Percentiles rank a stretch among this genome's conserved stretches.
Evolutionary conservation across 352 stramenopile species (phyloP).

Genomic region (Aphanomyces stellatus): DNA sequence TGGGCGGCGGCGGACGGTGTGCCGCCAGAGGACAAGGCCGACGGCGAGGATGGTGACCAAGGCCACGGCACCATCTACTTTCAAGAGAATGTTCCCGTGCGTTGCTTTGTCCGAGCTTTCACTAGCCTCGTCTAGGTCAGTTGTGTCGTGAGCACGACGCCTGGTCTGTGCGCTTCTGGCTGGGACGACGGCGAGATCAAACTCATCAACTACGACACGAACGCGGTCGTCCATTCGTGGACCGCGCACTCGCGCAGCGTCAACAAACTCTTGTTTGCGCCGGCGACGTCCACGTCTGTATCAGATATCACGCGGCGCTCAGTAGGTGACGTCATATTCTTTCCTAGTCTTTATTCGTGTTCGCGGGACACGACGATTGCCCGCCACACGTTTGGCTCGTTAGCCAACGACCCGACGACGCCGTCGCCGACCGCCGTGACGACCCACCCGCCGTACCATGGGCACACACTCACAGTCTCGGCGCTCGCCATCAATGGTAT

Average conservation of each 20-base stretch:
- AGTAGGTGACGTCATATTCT: too few relatives aligned
- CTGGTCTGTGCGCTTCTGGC: conserved; percentile 33
- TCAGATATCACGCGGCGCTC: too few relatives aligned
- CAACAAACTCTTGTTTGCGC: conserved; percentile 46
- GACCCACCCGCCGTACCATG: background rate
- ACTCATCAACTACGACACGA: conserved; percentile 30
- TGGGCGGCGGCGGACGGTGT: background rate
- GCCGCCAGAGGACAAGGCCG: background rate
- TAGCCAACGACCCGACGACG: conserved; percentile 19
- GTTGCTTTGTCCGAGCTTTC: background rate
- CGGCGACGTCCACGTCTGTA: conserved; percentile 22
- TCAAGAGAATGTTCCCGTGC: background rate
- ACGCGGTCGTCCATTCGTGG: conserved; percentile 30
- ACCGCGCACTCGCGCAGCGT: conserved; percentile 45
- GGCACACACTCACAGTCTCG: conserved; percentile 16
- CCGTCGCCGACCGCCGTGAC: too few relatives aligned
- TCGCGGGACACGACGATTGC: conserved; percentile 67
- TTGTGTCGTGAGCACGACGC: conserved; percentile 1
- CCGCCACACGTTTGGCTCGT: conserved; percentile 27
- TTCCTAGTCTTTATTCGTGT: conserved; percentile 49
- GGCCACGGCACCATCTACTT: background rate
- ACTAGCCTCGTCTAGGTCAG: background rate
- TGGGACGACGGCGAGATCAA: conserved; percentile 72
- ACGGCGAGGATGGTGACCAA: background rate
- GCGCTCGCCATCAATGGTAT: conserved; percentile 10